Base-by-base conservation (phyloP, 1,284 basidiomycete species). In the Phenoliferia sp. region DNA sequence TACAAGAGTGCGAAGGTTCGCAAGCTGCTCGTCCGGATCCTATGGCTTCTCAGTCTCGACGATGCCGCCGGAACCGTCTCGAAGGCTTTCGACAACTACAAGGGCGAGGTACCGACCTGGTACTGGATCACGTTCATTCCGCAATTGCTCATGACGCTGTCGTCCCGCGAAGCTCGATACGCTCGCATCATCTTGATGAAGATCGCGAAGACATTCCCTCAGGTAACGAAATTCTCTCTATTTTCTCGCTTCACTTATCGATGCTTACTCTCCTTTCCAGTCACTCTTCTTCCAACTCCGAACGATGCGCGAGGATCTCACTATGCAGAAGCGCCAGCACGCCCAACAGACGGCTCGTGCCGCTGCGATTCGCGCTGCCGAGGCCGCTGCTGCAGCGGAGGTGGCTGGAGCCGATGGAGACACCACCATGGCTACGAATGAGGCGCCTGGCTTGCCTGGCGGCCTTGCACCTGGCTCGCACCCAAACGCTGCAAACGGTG, bases 71-170 rank as follows among this genome's bases (percentile, higher is more conserved):
- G 81, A 60, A 87, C 87, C 0, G 90, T 98, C 65, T 89, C 91
- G 31, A 87, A 89, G 69, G 91, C 93, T 1, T 99, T 99, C 76
- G 95, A 99, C 61, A 89, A 87, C 50, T 98, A 96, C 82, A 95
- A 94, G 79, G 96, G 96, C 68, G 96, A 99, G 76, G 87, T 91
- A 9, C 94, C 94, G 16, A 90, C 91, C 74, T 99, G 96, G 96
- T 97, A 94, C 80, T 99, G 96, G 96, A 96, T 99, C 75, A 91
- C 94, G 1, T 84, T 98, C 65, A 94, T 98, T 61, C 96, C 96
- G 19, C 96, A 99, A 77, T 84, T 99, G n/a, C 88, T 94, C 72
- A 80, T 91, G 61, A 93, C 94, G 3, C 84, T 99, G 32, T 90
- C 90, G 9, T 89, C 95, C 70, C 86, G 92, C 61, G 96, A 99